These are phyloP conservation scores for Globisporangium carolinianum DNA, from an alignment of 352 stramenopile genomes.

Conservation along the genomic window DNA sequence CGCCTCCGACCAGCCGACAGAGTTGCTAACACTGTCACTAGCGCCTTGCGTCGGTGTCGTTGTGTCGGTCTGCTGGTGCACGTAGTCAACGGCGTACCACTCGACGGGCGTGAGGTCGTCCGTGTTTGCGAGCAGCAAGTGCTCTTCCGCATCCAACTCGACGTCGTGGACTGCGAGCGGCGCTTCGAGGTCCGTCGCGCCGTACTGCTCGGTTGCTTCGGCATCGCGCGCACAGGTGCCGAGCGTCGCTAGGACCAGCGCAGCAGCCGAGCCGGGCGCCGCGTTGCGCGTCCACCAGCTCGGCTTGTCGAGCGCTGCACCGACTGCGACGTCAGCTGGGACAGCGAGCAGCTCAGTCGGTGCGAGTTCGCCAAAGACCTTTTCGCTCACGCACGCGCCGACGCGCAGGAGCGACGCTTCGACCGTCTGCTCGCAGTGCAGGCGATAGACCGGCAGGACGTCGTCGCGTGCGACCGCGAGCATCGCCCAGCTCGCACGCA, in stretches of 20 bases:
- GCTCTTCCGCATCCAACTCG: conserved; percentile 74
- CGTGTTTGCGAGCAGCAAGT: conserved; percentile 74
- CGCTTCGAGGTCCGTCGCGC: conserved; percentile 28
- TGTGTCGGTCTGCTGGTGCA: conserved; percentile 46
- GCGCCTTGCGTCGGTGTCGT: background rate
- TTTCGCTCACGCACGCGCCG: conserved; percentile 67
- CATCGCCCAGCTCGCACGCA: conserved; percentile 74
- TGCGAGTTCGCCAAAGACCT: conserved; percentile 72
- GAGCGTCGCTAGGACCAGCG: conserved; percentile 22
- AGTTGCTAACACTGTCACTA: background rate
- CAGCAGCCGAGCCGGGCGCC: conserved; percentile 21
- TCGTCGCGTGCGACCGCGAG: conserved; percentile 41
- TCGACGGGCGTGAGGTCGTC: conserved; percentile 80
- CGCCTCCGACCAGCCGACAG: conserved; percentile 7
- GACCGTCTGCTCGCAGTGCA: conserved; percentile 78
- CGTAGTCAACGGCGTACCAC: conserved; percentile 80
- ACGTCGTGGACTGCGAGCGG: conserved; percentile 51
- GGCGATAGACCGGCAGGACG: conserved; percentile 56
- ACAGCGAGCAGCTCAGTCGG: conserved; percentile 62
- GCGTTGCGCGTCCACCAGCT: conserved; percentile 53
- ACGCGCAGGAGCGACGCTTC: conserved; percentile 69
- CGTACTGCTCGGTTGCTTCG: conserved; percentile 44
- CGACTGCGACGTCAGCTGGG: conserved; percentile 31
- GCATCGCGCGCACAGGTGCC: conserved; percentile 23
- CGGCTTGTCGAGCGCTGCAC: conserved; percentile 50